Evolutionary conservation across 2,329 filamentous ascomycete species (phyloP).

Genomic region (Aspergillus vadensis): DNA sequence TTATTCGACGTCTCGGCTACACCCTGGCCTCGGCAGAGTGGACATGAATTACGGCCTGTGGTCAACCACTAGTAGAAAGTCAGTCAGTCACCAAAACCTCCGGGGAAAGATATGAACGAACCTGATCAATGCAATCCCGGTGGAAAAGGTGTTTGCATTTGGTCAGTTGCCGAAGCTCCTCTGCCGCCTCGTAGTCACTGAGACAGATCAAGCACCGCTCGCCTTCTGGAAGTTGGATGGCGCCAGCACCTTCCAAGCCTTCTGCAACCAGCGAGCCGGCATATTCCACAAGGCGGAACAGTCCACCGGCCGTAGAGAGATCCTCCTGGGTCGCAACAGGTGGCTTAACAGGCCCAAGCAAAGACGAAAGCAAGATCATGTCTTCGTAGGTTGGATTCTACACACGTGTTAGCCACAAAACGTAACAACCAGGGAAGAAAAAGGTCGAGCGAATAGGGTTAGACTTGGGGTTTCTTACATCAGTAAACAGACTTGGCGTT

Average conservation of each 20-base stretch:
- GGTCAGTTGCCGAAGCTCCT: constrained; percentile 61
- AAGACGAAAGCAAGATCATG: constrained; percentile 68
- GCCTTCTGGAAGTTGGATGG: constrained; percentile 43
- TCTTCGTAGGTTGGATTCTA: constrained; percentile 69
- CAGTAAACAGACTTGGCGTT: constrained; percentile 69
- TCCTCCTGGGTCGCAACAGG: constrained; percentile 68
- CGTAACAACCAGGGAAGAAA: not conserved
- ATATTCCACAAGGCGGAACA: constrained; percentile 56
- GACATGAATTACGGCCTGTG: constrained; percentile 50
- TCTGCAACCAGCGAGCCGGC: constrained; percentile 50
- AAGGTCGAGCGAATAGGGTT: too few species aligned
- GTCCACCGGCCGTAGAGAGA: constrained; percentile 62
- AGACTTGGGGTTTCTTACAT: constrained; percentile 49
- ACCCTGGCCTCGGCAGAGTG: constrained; percentile 43
- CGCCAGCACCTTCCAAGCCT: constrained; percentile 42
- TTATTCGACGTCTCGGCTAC: constrained; percentile 40
- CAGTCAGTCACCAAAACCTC: constrained; percentile 26
- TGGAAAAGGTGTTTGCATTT: constrained; percentile 70
- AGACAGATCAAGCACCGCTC: constrained; percentile 68
- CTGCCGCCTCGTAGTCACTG: constrained; percentile 64
- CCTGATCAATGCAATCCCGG: constrained; percentile 69
- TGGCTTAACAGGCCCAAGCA: constrained; percentile 68
- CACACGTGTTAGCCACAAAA: constrained; percentile 16
- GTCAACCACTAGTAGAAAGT: constrained; percentile 62
- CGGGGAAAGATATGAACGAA: constrained; percentile 40